A percentile compares a stretch with the other conserved stretches of the same genome.
These are phyloP conservation scores for Colletotrichum acutatum DNA, from an alignment of 2,329 filamentous ascomycete genomes.

Conservation along the genomic window DNA sequence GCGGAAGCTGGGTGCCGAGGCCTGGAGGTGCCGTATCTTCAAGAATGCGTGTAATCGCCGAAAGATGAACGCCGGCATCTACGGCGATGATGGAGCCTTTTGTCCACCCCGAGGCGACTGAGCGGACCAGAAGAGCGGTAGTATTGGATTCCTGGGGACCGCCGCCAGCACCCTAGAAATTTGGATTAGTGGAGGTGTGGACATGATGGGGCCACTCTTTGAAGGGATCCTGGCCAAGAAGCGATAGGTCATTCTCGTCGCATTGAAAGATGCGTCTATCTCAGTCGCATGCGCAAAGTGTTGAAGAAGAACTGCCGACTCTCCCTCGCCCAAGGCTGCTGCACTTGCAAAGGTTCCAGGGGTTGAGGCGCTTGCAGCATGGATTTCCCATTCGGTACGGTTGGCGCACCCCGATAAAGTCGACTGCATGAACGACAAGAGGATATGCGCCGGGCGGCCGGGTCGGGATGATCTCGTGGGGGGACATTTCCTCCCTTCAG, in stretches of 20 bases:
- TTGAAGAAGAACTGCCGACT: neutral
- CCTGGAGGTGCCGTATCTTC: slow-evolving; percentile 60
- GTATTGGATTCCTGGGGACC: slow-evolving; percentile 91
- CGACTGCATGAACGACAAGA: slow-evolving; percentile 21
- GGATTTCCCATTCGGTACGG: slow-evolving; percentile 23
- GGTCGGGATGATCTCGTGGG: slow-evolving; percentile 1
- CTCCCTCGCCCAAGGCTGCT: neutral
- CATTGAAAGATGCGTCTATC: neutral
- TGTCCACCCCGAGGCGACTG: slow-evolving; percentile 80
- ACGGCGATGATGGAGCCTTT: slow-evolving; percentile 89
- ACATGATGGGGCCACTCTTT: neutral
- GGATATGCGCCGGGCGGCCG: slow-evolving; percentile 18
- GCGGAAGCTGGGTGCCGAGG: slow-evolving; percentile 48
- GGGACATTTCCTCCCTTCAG: neutral
- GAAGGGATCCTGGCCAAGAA: neutral
- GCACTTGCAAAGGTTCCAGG: slow-evolving; percentile 16
- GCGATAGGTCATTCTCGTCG: neutral
- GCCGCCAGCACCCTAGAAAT: slow-evolving; percentile 81
- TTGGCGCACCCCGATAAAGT: slow-evolving; percentile 15
- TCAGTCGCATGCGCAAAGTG: neutral
- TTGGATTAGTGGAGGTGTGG: slow-evolving; percentile 10
- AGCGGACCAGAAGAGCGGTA: slow-evolving; percentile 89
- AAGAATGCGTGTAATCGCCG: slow-evolving; percentile 84
- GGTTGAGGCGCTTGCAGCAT: slow-evolving; percentile 11
- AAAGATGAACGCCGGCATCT: slow-evolving; percentile 90